Conservation (phyloP, 148 eudicot species). For the Diospyros lotus region DNA sequence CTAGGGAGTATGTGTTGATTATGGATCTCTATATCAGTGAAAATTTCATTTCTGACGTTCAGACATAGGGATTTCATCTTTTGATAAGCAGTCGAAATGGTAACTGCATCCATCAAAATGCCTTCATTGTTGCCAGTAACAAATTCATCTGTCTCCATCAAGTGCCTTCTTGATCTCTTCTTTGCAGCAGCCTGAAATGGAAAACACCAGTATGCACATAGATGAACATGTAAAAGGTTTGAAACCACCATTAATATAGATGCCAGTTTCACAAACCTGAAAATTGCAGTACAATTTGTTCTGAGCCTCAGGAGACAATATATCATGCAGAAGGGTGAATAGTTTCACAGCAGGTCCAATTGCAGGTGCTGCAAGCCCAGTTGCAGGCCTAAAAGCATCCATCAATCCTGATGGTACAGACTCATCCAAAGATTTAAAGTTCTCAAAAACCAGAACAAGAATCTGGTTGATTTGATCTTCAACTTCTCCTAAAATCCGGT, state of each 20-base stretch:
- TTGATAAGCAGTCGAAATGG: conserved; percentile 77
- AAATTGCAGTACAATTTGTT: conserved; percentile 75
- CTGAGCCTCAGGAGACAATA: conserved; percentile 89
- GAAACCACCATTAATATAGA: conserved; percentile 3
- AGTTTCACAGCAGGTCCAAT: conserved; percentile 84
- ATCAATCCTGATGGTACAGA: conserved; percentile 60
- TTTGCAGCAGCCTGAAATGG: conserved; percentile 75
- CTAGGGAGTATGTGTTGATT: conserved; percentile 88
- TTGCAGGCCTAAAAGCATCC: conserved; percentile 79
- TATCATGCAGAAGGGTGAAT: conserved; percentile 81
- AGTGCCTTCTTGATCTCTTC: conserved; percentile 84
- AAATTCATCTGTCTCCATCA: conserved; percentile 85
- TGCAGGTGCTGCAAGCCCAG: conserved; percentile 74
- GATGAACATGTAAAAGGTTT: background rate
- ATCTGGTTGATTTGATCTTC: conserved; percentile 88
- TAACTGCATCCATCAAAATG: conserved; percentile 48
- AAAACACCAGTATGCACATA: conserved; percentile 8
- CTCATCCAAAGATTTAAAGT: conserved; percentile 88
- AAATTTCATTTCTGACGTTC: conserved; percentile 77
- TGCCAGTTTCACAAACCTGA: conserved; percentile 45
- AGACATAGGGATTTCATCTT: conserved; percentile 86
- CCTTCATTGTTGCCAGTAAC: conserved; percentile 60
- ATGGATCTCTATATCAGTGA: conserved; percentile 85
- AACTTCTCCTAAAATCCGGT: conserved; percentile 85
- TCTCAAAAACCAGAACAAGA: conserved; percentile 78